A percentile compares a stretch with the other conserved stretches of the same genome.
phyloP scores from a whole-genome alignment of 345 rosid genomes.

The Firmiana major region DNA sequence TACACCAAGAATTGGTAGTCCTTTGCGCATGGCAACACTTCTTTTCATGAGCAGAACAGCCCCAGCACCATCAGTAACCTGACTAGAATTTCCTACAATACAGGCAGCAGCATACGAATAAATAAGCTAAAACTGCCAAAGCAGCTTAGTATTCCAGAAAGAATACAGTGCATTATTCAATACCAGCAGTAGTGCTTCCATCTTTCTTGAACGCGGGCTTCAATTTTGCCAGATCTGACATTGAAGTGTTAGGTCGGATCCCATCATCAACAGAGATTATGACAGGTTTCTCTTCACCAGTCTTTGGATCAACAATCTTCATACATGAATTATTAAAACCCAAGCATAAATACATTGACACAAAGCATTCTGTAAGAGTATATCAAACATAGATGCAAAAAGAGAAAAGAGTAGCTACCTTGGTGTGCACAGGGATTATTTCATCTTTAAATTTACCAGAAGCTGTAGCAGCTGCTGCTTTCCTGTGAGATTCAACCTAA shows the following conservation, averaged over 20 bases:
- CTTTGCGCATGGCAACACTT: slow-evolving; percentile 68
- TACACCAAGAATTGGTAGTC: slow-evolving; percentile 82
- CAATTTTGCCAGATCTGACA: slow-evolving; percentile 61
- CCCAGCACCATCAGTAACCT: slow-evolving; percentile 90
- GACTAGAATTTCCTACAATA: slow-evolving; percentile 84
- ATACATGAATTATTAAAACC: slow-evolving; percentile 16
- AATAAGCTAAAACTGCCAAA: not conserved
- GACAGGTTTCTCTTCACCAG: slow-evolving; percentile 67
- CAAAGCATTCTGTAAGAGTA: not conserved
- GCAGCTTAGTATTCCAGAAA: not conserved
- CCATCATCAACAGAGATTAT: slow-evolving; percentile 88
- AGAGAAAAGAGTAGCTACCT: slow-evolving; percentile 39
- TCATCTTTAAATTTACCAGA: slow-evolving; percentile 88
- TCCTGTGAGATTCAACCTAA: slow-evolving; percentile 89
- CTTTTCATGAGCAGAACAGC: slow-evolving; percentile 96
- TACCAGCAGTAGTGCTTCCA: slow-evolving; percentile 95
- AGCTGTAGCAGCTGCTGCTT: slow-evolving; percentile 92
- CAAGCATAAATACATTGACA: not conserved
- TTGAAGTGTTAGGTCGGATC: slow-evolving; percentile 66
- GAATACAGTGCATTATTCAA: slow-evolving; percentile 10
- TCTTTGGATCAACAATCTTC: slow-evolving; percentile 86
- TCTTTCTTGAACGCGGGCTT: slow-evolving; percentile 83
- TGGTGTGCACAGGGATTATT: slow-evolving; percentile 78
- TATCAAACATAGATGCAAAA: not conserved
- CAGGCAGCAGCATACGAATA: not conserved